phyloP scores from a whole-genome alignment of 495 filamentous ascomycete genomes.

The Trichoderma asperelloides region DNA sequence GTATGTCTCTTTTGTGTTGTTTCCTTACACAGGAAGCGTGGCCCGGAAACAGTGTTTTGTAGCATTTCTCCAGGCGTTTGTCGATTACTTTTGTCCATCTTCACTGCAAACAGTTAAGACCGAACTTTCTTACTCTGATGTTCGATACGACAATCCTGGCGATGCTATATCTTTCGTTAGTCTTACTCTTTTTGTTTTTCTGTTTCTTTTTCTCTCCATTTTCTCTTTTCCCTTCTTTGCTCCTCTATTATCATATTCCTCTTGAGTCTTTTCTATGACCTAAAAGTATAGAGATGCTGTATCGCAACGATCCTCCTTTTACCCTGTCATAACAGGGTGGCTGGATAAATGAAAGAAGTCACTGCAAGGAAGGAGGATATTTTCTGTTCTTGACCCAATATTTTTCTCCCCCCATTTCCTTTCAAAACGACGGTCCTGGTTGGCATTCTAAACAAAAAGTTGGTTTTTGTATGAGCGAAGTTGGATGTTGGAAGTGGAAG shows the following conservation, averaged over 20 bases:
- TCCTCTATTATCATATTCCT: neutral
- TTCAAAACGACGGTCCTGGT: neutral
- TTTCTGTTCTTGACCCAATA: no score
- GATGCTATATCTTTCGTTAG: constrained; percentile 5
- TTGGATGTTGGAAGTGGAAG: constrained; percentile 13
- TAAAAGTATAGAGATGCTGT: neutral
- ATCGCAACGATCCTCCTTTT: neutral
- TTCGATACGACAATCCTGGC: constrained; percentile 4
- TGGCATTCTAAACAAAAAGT: constrained; percentile 11
- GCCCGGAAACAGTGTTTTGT: constrained; percentile 6
- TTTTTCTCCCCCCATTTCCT: neutral
- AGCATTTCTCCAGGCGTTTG: constrained; percentile 8
- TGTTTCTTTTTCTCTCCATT: neutral
- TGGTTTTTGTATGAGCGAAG: constrained; percentile 18
- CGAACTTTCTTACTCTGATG: neutral
- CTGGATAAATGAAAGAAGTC: neutral
- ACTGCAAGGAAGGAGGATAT: neutral
- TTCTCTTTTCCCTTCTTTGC: neutral
- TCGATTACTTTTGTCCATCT: neutral
- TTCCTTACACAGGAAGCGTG: neutral
- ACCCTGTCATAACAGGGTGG: neutral
- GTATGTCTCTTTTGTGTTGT: neutral
- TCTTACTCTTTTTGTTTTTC: constrained; percentile 3
- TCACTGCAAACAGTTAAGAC: constrained; percentile 1
- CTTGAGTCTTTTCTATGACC: neutral